Evolutionary conservation across 2,329 filamentous ascomycete genomes (phyloP).

Genomic region (Ilyonectria destructans): DNA sequence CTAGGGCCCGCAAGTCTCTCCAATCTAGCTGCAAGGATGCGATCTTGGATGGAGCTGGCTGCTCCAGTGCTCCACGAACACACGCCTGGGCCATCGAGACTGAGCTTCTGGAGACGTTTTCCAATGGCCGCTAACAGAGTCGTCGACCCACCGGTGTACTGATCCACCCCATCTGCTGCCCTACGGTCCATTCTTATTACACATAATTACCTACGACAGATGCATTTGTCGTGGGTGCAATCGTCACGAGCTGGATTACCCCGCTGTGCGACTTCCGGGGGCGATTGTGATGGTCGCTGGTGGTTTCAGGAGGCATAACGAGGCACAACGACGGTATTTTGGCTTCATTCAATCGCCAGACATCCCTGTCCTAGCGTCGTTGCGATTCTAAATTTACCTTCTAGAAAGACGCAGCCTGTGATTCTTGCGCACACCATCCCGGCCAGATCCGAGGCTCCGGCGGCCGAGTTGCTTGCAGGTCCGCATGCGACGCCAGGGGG

Average conservation of each 20-base stretch:
- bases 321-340: not conserved
- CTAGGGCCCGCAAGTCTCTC: too few relatives aligned
- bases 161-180: not conserved
- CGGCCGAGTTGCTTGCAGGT: not conserved
- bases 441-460: slow-evolving; percentile 11
- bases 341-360: not conserved
- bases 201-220: too few relatives aligned
- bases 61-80: too few relatives aligned
- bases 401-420: slow-evolving; percentile 1
- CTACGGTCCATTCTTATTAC: too few relatives aligned
- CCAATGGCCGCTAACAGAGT: not conserved
- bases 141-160: not conserved
- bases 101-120: not conserved
- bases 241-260: too few relatives aligned
- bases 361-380: not conserved
- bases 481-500: not conserved
- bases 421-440: not conserved
- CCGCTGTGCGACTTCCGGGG: too few relatives aligned
- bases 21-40: too few relatives aligned
- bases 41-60: too few relatives aligned
- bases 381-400: not conserved
- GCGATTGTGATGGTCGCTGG: too few relatives aligned
- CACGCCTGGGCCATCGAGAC: not conserved
- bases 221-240: too few relatives aligned
- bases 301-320: too few relatives aligned